phyloP scores from a whole-genome alignment of 352 stramenopile genomes.

The Globisporangium cystogenes region DNA sequence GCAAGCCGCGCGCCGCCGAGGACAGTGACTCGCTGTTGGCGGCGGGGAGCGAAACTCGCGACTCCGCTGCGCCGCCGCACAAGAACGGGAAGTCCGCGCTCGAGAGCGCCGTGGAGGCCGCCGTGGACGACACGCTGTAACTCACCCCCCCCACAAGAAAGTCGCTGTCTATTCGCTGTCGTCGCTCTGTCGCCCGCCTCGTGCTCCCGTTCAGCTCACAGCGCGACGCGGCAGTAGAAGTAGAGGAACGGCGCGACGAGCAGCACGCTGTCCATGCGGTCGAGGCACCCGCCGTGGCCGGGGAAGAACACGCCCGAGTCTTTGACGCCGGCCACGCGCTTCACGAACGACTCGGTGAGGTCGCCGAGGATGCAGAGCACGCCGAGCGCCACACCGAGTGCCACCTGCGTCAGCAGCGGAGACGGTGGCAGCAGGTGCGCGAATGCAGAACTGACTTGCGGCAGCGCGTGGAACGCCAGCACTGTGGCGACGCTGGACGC shows the following conservation, averaged over 20 bases:
- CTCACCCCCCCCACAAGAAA: too few species aligned
- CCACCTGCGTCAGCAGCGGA: conserved; percentile 28
- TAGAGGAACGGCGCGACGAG: conserved; percentile 60
- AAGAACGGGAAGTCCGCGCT: conserved; percentile 9
- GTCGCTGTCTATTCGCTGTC: conserved; percentile 2
- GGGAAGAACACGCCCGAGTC: conserved; percentile 71
- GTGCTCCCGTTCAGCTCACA: conserved; percentile 2
- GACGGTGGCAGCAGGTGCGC: conserved; percentile 6
- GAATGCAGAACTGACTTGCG: conserved; percentile 4
- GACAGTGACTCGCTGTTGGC: conserved; percentile 18
- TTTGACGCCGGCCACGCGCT: conserved; percentile 64
- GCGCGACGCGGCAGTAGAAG: conserved; percentile 34
- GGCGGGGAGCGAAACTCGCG: background rate
- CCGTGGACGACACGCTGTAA: conserved; percentile 18
- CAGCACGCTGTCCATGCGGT: conserved; percentile 78
- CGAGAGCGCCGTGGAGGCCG: conserved; percentile 16
- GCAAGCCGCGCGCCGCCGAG: conserved; percentile 27
- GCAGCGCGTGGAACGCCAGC: conserved; percentile 31
- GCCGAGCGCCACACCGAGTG: conserved; percentile 36
- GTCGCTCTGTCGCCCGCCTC: background rate
- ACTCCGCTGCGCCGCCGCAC: background rate
- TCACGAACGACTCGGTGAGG: conserved; percentile 62
- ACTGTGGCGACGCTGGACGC: conserved; percentile 44
- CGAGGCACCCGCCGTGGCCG: conserved; percentile 68
- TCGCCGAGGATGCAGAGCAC: conserved; percentile 61